Percentiles rank a stretch among this genome's conserved stretches.
Conservation (phyloP, 768 basidiomycete genomes). For the Rhizopogon salebrosus region DNA sequence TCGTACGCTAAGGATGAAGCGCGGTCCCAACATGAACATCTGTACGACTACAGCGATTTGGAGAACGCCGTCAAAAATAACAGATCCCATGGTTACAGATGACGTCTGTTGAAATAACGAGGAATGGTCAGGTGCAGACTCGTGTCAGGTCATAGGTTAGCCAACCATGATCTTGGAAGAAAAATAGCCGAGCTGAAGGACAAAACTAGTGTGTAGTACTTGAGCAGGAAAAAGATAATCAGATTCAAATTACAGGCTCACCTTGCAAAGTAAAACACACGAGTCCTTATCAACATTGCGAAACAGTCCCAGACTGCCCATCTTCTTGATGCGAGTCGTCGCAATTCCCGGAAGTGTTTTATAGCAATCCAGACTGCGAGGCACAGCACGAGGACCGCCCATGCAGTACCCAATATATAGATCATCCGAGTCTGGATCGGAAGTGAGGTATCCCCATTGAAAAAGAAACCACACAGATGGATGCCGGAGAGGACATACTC, state of each 20-base stretch:
- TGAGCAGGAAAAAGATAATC: neutral
- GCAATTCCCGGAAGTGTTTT: neutral
- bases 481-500: neutral
- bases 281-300: neutral
- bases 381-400: neutral
- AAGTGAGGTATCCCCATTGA: neutral
- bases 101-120: neutral
- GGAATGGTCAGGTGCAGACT: neutral
- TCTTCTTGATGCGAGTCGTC: neutral
- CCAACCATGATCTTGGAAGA: neutral
- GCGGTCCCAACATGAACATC: neutral
- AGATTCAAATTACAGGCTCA: neutral
- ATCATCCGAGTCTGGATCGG: neutral
- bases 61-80: neutral
- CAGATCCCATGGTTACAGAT: neutral
- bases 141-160: neutral
- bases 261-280: neutral
- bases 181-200: neutral
- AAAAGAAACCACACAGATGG: neutral
- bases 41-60: neutral
- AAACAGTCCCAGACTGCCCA: neutral
- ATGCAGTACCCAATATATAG: neutral
- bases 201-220: neutral
- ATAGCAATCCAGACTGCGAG: neutral
- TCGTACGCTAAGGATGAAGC: neutral